A percentile compares a stretch with the other conserved stretches of the same genome.
These are phyloP conservation scores for Alternaria tenuissima DNA, from an alignment of 2,329 filamentous ascomycete genomes.

Conservation along the genomic window DNA sequence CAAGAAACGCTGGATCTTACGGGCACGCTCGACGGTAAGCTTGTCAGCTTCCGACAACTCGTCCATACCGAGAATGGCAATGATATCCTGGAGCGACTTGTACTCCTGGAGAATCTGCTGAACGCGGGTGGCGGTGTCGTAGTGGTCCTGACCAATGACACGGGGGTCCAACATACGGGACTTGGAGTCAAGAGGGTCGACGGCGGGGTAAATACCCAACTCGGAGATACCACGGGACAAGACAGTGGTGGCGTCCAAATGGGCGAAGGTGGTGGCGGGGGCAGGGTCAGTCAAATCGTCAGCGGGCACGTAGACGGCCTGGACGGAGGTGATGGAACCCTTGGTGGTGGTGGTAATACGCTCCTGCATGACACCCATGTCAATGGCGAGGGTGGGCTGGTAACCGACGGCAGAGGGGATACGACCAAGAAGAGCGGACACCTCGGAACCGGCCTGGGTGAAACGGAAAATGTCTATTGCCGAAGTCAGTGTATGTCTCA, in stretches of 20 bases:
- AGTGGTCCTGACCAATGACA: slow-evolving; percentile 98
- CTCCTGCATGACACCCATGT: slow-evolving; percentile 77
- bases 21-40: slow-evolving; percentile 99
- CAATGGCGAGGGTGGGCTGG: slow-evolving; percentile 58
- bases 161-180: slow-evolving; percentile 99
- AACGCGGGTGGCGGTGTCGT: slow-evolving; percentile 90
- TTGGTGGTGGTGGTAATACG: slow-evolving; percentile 99
- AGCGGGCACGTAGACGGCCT: slow-evolving; percentile 99
- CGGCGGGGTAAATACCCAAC: slow-evolving; percentile 99
- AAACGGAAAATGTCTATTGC: no score
- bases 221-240: slow-evolving; percentile 99
- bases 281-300: slow-evolving; percentile 99
- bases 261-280: slow-evolving; percentile 98
- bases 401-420: slow-evolving; percentile 99
- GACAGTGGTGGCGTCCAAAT: slow-evolving; percentile 99
- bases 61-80: slow-evolving; percentile 99
- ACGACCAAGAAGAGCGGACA: slow-evolving; percentile 98
- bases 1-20: slow-evolving; percentile 99
- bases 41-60: slow-evolving; percentile 99
- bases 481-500: no score
- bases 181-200: slow-evolving; percentile 99
- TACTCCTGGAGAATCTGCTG: slow-evolving; percentile 99
- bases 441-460: slow-evolving; percentile 82
- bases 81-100: slow-evolving; percentile 99
- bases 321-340: slow-evolving; percentile 99